Conservation (phyloP, 805 yeast species). For the Yarrowia divulgata region DNA sequence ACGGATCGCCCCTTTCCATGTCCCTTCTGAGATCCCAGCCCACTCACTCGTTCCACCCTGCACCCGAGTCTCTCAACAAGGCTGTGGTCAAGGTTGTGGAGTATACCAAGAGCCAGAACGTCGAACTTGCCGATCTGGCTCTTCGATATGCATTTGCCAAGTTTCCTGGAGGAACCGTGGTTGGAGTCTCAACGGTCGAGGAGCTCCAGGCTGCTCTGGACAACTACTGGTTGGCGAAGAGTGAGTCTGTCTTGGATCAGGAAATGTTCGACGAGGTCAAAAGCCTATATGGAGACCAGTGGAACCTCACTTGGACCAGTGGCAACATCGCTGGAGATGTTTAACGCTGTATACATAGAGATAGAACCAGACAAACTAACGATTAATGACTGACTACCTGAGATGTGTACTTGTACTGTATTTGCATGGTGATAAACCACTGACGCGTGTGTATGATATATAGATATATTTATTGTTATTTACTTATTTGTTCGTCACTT, state of each 20-base stretch:
- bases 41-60: constrained; percentile 85
- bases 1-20: constrained; percentile 90
- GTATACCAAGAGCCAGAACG: constrained; percentile 53
- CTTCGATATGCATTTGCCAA: constrained; percentile 72
- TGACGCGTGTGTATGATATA: not conserved
- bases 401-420: too few relatives aligned
- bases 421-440: too few relatives aligned
- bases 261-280: constrained; percentile 28
- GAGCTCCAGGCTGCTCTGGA: constrained; percentile 71
- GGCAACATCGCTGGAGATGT: constrained; percentile 35
- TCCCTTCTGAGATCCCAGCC: constrained; percentile 73
- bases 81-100: constrained; percentile 56
- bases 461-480: constrained; percentile 14
- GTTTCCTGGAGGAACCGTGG: constrained; percentile 75
- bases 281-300: constrained; percentile 33
- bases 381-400: not conserved
- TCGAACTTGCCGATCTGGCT: constrained; percentile 83
- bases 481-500: constrained; percentile 3
- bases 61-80: constrained; percentile 61
- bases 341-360: not conserved
- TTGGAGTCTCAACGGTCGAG: constrained; percentile 72
- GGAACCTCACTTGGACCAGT: constrained; percentile 38
- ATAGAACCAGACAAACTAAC: constrained; percentile 19
- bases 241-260: constrained; percentile 43
- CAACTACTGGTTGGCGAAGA: constrained; percentile 60